These are phyloP conservation scores for Trifolium subterraneum DNA, from an alignment of 306 rosid species.

Conservation along the genomic window DNA sequence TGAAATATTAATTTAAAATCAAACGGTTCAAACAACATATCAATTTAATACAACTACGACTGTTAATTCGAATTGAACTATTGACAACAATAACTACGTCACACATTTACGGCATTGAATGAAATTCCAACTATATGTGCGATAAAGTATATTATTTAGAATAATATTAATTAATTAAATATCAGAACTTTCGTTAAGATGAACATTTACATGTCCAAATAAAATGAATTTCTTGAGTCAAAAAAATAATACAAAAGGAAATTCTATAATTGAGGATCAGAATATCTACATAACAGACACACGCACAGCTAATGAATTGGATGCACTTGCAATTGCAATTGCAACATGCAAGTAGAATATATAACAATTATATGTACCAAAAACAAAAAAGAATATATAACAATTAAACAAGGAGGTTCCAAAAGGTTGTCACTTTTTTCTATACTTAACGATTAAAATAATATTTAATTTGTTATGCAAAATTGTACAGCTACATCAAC, in stretches of 20 bases:
- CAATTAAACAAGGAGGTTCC: neutral
- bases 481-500: neutral
- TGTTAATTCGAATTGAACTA: too few species aligned
- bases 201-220: conserved; percentile 11
- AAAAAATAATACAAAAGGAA: conserved; percentile 12
- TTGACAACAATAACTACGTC: too few species aligned
- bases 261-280: conserved; percentile 38
- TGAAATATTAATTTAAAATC: too few species aligned
- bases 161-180: too few species aligned
- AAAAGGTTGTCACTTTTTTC: conserved; percentile 8
- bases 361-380: too few species aligned
- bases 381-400: too few species aligned
- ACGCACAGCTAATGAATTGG: conserved; percentile 37
- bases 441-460: neutral
- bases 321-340: conserved; percentile 36
- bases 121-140: too few species aligned
- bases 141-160: too few species aligned
- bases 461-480: neutral
- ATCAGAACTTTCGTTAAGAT: conserved; percentile 7
- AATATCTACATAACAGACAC: conserved; percentile 38
- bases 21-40: too few species aligned
- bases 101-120: too few species aligned
- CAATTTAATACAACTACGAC: too few species aligned
- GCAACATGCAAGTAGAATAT: conserved; percentile 7
- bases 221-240: conserved; percentile 4